Base-by-base conservation (phyloP, 2,329 filamentous ascomycete genomes). In the Fulvia fulva region DNA sequence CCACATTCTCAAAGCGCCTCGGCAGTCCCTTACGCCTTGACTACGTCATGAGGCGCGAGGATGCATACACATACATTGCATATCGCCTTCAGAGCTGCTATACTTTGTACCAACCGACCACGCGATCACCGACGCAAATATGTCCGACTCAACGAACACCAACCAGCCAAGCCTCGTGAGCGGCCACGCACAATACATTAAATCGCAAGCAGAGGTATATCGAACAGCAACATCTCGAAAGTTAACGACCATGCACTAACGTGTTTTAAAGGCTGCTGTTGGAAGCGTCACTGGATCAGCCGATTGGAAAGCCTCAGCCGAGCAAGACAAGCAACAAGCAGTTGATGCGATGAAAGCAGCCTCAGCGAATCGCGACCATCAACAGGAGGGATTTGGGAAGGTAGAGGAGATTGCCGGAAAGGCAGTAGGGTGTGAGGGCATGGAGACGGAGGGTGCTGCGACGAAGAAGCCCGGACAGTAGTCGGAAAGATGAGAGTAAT, bases 131-230 rank as follows among this genome's bases (percentile, higher is more conserved):
- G 5, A 25, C 25, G 11, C 14, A 19, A 44, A 3, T 22, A 57
- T 57, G 55, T 57, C 55, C 21, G 50, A 49, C 47, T 26, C 22
- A 25, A 49, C 53, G 28, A 59, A 74, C 61, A 56, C 68, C 49
- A 64, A 78, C 59, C 76, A 83, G 60, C 82, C 86, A 21, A 80
- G 85, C 46, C 84, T 90, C 63, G 68, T 89, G 45, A 77, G 80
- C 58, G 80, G 82, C 44, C 87, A 89, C 70, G 85, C 80, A 30
- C 83, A 88, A 68, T 90, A 88, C 67, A 80, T 84, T 67, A 89
- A 89, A 68, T 87, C 87, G 53, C 83, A 83, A 6, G 81, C 83
- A 56, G 84, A 87, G 76, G 87, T 86, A 83, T 86, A 75, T 3
- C 86, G 85, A 73, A 57, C 73, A 30, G 68, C 25, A 22, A 32